Base-by-base conservation (phyloP, 495 filamentous ascomycete genomes). In the Talaromyces wortmannii region DNA sequence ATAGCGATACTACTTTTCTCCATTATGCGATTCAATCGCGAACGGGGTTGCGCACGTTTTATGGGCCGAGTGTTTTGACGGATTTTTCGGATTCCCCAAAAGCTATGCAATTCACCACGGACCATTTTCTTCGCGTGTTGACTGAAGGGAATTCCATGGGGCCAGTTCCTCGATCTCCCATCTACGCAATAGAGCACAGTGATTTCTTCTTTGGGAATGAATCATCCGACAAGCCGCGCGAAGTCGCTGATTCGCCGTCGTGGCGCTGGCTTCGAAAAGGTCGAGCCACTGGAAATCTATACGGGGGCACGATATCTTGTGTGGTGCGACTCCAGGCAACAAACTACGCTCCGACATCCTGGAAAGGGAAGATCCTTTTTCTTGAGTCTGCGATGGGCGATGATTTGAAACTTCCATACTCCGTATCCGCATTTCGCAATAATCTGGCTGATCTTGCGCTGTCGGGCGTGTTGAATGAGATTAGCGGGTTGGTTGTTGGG, bases 41-140 rank as follows among this genome's bases (percentile, higher is more conserved):
- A 32, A 52, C 60, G 5, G 66, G 67, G 11, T 57, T 73, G 10
- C 63, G 64, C n/a, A 67, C 66, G n/a, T 72, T 71, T 53, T 68
- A 68, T 52, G 68, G 70, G 0, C 67, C 70, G 0, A 57, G 58
- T 8, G 59, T 56, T 8, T 55, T 73, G 13, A 10, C 36, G 13
- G 36, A 40, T 13, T 40, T 40, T 5, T 8, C 36, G 13, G 36
- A 40, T 13, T 40, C 5, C 2, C 36, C 36, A 1, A 40, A 13
- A 10, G 2, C 36, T 10, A 40, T 40, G 8, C 13, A 8, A 10
- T 40, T 40, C 8, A 40, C 36, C 8, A 13, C 13, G 8, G 36
- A 40, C 5, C 36, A 40, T 5, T 40, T 40, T 13, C 36, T 40
- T 10, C 36, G 13, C 13, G 36, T 40, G 8, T 40, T 40, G 36